Conservation (phyloP, 805 yeast genomes). For the Teunomyces tritomae region DNA sequence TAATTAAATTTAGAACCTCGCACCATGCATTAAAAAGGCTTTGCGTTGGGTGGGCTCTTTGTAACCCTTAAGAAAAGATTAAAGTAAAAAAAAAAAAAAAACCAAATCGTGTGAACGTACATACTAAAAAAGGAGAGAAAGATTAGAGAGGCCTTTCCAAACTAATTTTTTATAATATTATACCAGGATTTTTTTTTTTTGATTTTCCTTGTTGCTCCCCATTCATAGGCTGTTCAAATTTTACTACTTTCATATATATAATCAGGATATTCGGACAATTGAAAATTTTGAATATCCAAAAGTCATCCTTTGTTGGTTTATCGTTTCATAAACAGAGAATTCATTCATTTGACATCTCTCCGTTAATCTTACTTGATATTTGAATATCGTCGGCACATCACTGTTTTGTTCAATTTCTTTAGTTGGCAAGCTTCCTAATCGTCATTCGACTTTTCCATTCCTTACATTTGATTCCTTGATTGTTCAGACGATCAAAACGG, state of each 20-base stretch:
- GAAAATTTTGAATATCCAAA: background rate
- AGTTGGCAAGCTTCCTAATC: background rate
- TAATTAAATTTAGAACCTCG: constrained; percentile 2
- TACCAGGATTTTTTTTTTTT: background rate
- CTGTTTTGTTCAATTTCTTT: background rate
- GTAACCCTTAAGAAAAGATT: background rate
- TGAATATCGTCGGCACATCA: background rate
- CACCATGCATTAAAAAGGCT: background rate
- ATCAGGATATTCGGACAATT: constrained; percentile 3
- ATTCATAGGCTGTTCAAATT: background rate
- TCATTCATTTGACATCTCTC: constrained; percentile 2
- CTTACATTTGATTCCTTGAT: background rate
- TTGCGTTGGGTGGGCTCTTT: background rate
- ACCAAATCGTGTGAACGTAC: background rate
- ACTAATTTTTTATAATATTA: background rate
- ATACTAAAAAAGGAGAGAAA: constrained; percentile 2
- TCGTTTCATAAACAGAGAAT: background rate
- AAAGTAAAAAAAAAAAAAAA: constrained; percentile 1
- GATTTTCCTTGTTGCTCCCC: constrained; percentile 1
- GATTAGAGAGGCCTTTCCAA: background rate
- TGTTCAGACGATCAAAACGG: background rate
- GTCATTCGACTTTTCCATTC: background rate
- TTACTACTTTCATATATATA: constrained; percentile 1
- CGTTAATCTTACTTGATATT: background rate
- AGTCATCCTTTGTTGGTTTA: background rate